phyloP scores from a whole-genome alignment of 805 yeast genomes.

The Komagataella pseudopastoris region DNA sequence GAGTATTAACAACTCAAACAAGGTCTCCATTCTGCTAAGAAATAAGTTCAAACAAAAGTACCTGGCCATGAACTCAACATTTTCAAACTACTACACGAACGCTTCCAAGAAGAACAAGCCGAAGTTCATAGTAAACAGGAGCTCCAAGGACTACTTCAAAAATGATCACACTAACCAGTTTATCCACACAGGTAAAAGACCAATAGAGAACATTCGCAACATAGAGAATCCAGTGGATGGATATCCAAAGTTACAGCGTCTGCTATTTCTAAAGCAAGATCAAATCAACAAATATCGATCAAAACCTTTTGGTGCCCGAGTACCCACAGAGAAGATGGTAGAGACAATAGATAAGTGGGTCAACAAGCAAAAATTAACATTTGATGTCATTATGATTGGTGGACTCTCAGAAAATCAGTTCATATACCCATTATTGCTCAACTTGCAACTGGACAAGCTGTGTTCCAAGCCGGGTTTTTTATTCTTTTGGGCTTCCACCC shows the following conservation, averaged over 20 bases:
- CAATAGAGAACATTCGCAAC: slow-evolving; percentile 56
- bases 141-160: slow-evolving; percentile 16
- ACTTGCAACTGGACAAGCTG: slow-evolving; percentile 57
- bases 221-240: slow-evolving; percentile 59
- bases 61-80: neutral
- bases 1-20: neutral
- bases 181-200: slow-evolving; percentile 47
- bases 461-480: slow-evolving; percentile 79
- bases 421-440: slow-evolving; percentile 43
- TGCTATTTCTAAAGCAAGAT: slow-evolving; percentile 49
- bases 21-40: neutral
- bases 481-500: slow-evolving; percentile 79
- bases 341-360: slow-evolving; percentile 52
- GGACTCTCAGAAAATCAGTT: slow-evolving; percentile 69
- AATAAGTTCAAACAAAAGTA: neutral
- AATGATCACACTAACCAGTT: slow-evolving; percentile 68
- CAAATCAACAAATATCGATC: slow-evolving; percentile 42
- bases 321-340: slow-evolving; percentile 37
- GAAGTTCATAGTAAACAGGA: neutral
- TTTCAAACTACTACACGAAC: neutral
- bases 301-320: slow-evolving; percentile 54
- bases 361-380: slow-evolving; percentile 38
- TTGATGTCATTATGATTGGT: slow-evolving; percentile 89
- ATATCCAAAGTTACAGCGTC: slow-evolving; percentile 67
- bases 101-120: neutral